Conservation (phyloP, 495 filamentous ascomycete species). For the Melanomma pulvis-pyrius region DNA sequence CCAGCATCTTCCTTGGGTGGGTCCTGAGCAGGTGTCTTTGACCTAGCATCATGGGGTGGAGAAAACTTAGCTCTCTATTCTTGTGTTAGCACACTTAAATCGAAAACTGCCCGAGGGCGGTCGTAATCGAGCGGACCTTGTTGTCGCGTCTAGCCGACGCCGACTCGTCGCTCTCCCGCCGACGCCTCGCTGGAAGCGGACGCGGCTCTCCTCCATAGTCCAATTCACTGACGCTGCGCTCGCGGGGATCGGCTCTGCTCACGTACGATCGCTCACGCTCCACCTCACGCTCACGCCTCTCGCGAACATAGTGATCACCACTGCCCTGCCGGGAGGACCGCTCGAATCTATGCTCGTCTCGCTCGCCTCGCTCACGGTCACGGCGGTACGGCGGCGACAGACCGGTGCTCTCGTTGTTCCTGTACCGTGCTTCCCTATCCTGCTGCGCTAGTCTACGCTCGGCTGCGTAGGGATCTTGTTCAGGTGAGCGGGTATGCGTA, state of each 20-base stretch:
- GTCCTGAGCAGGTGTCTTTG: conserved; percentile 39
- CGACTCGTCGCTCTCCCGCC: conserved; percentile 69
- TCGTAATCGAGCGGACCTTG: conserved; percentile 48
- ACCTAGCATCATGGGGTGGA: conserved; percentile 55
- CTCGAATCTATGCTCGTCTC: conserved; percentile 31
- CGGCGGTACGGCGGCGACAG: conserved; percentile 46
- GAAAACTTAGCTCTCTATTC: conserved; percentile 61
- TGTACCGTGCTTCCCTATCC: conserved; percentile 83
- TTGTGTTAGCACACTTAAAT: conserved; percentile 51
- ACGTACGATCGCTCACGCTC: conserved; percentile 84
- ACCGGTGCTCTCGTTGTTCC: conserved; percentile 49
- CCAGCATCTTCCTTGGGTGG: conserved; percentile 53
- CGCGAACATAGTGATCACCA: conserved; percentile 63
- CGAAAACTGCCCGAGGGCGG: background rate
- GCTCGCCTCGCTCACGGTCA: conserved; percentile 46
- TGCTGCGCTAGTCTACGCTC: conserved; percentile 84
- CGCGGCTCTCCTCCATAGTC: conserved; percentile 69
- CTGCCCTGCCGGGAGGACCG: conserved; percentile 34
- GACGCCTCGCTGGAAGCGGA: conserved; percentile 47
- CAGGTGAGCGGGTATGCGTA: conserved; percentile 74
- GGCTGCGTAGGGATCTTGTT: conserved; percentile 84
- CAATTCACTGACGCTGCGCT: conserved; percentile 73
- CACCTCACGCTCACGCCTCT: conserved; percentile 79
- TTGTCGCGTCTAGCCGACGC: conserved; percentile 9
- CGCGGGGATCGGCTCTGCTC: conserved; percentile 64